Evolutionary conservation across 768 basidiomycete genomes (phyloP).

Genomic region (Suillus luteus): DNA sequence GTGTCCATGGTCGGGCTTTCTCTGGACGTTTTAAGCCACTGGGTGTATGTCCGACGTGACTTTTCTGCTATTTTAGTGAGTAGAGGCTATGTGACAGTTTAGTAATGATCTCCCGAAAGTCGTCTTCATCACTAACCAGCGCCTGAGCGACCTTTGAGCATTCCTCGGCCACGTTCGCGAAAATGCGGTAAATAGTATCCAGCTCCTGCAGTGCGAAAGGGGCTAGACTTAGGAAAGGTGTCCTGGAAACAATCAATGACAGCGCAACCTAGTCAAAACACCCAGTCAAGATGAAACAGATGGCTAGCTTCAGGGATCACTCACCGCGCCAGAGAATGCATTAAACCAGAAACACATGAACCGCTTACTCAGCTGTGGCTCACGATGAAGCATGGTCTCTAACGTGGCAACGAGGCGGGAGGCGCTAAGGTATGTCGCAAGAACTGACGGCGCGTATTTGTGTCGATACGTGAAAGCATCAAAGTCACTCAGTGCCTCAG

Average conservation of each 20-base stretch:
- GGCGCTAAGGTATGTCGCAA: constrained; percentile 66
- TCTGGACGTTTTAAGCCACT: constrained; percentile 35
- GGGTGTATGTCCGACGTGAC: constrained; percentile 46
- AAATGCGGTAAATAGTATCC: constrained; percentile 58
- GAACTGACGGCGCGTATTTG: constrained; percentile 66
- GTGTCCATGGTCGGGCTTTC: constrained; percentile 29
- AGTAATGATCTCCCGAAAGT: constrained; percentile 1
- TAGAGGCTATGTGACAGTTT: constrained; percentile 43
- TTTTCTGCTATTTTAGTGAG: constrained; percentile 58
- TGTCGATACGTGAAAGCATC: constrained; percentile 60
- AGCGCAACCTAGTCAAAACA: constrained; percentile 52
- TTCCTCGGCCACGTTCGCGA: constrained; percentile 56
- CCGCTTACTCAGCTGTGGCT: constrained; percentile 61
- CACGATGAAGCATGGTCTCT: constrained; percentile 55
- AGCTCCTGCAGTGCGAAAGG: constrained; percentile 62
- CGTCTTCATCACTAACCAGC: constrained; percentile 42
- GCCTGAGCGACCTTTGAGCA: constrained; percentile 62
- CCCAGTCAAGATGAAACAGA: constrained; percentile 10
- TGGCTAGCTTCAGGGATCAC: constrained; percentile 26
- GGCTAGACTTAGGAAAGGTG: constrained; percentile 58
- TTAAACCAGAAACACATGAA: constrained; percentile 79
- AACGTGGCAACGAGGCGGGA: constrained; percentile 59
- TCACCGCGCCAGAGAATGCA: constrained; percentile 68
- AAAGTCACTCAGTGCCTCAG: constrained; percentile 57
- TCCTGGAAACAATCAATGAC: constrained; percentile 63